Evolutionary conservation across 768 basidiomycete genomes (phyloP).

Genomic region (Cyathus striatus): DNA sequence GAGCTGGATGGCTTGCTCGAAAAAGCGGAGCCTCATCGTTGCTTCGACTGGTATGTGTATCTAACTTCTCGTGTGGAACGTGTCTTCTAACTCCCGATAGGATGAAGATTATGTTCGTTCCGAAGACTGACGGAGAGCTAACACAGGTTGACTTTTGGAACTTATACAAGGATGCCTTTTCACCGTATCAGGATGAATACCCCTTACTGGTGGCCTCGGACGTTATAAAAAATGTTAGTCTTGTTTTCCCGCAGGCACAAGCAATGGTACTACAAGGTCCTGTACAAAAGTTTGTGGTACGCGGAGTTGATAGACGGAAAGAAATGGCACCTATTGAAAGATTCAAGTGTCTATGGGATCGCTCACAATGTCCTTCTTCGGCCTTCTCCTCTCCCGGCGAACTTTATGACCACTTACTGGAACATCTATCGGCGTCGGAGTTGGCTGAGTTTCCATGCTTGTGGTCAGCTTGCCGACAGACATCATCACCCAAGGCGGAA

Average conservation of each 20-base stretch:
- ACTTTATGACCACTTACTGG: conserved; percentile 68
- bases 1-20: conserved; percentile 57
- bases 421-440: conserved; percentile 46
- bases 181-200: conserved; percentile 48
- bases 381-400: conserved; percentile 51
- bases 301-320: conserved; percentile 72
- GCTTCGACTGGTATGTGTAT: conserved; percentile 68
- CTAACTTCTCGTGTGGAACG: not conserved
- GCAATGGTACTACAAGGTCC: conserved; percentile 81
- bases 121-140: conserved; percentile 71
- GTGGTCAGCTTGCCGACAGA: conserved; percentile 66
- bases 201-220: conserved; percentile 81
- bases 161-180: conserved; percentile 82
- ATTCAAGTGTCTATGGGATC: conserved; percentile 78
- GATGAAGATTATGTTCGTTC: conserved; percentile 89
- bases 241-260: conserved; percentile 79
- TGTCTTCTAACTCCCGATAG: conserved; percentile 30
- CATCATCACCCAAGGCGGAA: conserved; percentile 37
- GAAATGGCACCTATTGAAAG: conserved; percentile 51
- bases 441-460: conserved; percentile 47
- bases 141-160: conserved; percentile 97
- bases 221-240: conserved; percentile 88
- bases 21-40: conserved; percentile 70
- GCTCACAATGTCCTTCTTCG: conserved; percentile 44
- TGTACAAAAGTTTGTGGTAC: conserved; percentile 79